A percentile compares a stretch with the other conserved stretches of the same genome.
Evolutionary conservation across 2,329 filamentous ascomycete species (phyloP).

Genomic region (Ophiostoma angusticollis): DNA sequence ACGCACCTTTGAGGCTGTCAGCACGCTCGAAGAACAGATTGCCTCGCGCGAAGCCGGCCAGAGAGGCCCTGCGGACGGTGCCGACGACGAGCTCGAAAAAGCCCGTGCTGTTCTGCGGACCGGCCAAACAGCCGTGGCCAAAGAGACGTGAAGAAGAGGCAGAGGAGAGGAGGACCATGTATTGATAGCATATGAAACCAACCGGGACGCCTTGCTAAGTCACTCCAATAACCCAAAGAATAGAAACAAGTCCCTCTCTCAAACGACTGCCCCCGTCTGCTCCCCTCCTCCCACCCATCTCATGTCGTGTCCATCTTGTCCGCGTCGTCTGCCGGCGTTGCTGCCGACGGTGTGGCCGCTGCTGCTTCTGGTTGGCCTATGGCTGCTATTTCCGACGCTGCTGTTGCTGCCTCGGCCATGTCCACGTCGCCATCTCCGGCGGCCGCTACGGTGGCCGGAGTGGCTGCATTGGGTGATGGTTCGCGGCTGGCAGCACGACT

Average conservation of each 20-base stretch:
- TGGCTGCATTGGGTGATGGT: conserved; percentile 20
- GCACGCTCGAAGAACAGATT: conserved; percentile 63
- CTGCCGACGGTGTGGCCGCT: too few species aligned
- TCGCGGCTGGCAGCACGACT: conserved; percentile 17
- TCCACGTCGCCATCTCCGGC: conserved; percentile 40
- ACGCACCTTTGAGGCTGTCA: conserved; percentile 59
- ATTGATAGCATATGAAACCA: neutral
- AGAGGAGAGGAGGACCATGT: neutral
- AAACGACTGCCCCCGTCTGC: neutral
- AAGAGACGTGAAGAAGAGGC: conserved; percentile 6
- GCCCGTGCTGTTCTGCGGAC: conserved; percentile 41
- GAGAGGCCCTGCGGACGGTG: conserved; percentile 19
- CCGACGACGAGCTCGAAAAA: conserved; percentile 36
- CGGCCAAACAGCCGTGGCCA: conserved; percentile 30
- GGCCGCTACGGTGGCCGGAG: neutral
- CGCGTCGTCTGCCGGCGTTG: conserved; percentile 33
- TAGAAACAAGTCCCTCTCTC: neutral
- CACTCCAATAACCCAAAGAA: too few species aligned
- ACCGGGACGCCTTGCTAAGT: neutral
- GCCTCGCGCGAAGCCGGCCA: conserved; percentile 42
- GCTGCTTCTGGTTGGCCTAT: neutral
- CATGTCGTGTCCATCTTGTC: conserved; percentile 55
- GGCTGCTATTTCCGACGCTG: neutral
- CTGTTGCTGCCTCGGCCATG: conserved; percentile 37
- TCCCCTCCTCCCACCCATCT: too few species aligned